Percentiles rank a stretch among this genome's conserved stretches.
phyloP scores from a whole-genome alignment of 1,139 yeast genomes.

The Scheffersomyces titani region DNA sequence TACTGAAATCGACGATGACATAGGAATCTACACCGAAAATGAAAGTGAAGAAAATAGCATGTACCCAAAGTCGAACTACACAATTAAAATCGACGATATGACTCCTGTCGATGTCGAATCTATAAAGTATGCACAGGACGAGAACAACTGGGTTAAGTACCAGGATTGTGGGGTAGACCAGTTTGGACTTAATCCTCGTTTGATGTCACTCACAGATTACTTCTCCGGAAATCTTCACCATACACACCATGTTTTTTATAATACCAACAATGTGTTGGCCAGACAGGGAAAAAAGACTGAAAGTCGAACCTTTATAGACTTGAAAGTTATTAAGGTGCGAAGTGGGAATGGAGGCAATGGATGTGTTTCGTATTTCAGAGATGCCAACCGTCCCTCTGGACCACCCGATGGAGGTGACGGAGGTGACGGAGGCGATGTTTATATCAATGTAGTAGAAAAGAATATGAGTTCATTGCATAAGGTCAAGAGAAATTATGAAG shows the following conservation, averaged over 20 bases:
- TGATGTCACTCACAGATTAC: conserved; percentile 38
- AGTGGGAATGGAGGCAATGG: conserved; percentile 94
- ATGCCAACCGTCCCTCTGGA: conserved; percentile 80
- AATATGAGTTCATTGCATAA: conserved; percentile 72
- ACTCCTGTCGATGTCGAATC: background rate
- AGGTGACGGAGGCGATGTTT: conserved; percentile 87
- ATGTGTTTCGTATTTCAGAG: conserved; percentile 79
- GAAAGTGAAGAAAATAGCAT: background rate
- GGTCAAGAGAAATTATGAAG: conserved; percentile 65
- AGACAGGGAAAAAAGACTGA: conserved; percentile 39
- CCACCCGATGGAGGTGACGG: conserved; percentile 99
- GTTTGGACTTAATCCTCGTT: conserved; percentile 20
- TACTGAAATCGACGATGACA: background rate
- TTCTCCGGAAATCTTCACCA: conserved; percentile 46
- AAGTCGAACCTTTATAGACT: conserved; percentile 52
- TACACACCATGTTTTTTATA: conserved; percentile 38
- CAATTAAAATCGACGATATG: background rate
- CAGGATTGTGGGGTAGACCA: conserved; percentile 22
- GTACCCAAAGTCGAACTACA: background rate
- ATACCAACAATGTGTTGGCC: conserved; percentile 24
- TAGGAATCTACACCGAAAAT: background rate
- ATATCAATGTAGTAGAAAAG: conserved; percentile 69
- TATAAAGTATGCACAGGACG: background rate
- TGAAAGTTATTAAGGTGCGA: conserved; percentile 63
- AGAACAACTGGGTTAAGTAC: conserved; percentile 11